phyloP scores from a whole-genome alignment of 495 filamentous ascomycete species.

The Aspergillus taichungensis region DNA sequence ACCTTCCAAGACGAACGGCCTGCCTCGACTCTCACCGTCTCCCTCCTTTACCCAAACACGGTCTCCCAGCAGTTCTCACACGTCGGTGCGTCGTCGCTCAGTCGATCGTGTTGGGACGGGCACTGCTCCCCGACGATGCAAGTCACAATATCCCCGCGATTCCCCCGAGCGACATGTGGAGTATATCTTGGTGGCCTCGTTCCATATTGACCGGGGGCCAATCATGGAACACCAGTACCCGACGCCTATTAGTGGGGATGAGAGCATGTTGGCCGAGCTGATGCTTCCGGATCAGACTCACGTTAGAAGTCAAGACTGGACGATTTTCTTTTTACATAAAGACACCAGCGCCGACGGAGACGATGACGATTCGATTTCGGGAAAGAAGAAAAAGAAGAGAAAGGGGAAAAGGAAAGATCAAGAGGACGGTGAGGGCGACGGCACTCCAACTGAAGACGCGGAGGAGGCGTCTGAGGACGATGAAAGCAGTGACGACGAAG shows the following conservation, averaged over 20 bases:
- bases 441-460: constrained; percentile 34
- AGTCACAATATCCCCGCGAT: constrained; percentile 80
- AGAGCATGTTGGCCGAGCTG: constrained; percentile 94
- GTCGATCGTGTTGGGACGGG: constrained; percentile 30
- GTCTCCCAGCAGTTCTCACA: constrained; percentile 42
- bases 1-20: constrained; percentile 43
- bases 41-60: constrained; percentile 41
- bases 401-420: constrained; percentile 15
- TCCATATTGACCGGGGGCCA: constrained; percentile 91
- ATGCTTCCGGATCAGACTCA: constrained; percentile 99
- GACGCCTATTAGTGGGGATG: constrained; percentile 89
- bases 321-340: constrained; percentile 97
- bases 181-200: constrained; percentile 97
- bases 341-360: constrained; percentile 68
- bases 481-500: constrained; percentile 48
- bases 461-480: constrained; percentile 37
- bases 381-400: constrained; percentile 43
- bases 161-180: constrained; percentile 87
- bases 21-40: constrained; percentile 47
- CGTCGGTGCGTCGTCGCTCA: constrained; percentile 35
- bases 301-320: constrained; percentile 94
- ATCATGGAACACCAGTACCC: constrained; percentile 99
- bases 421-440: constrained; percentile 45
- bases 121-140: constrained; percentile 40
- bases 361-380: constrained; percentile 51